Evolutionary conservation across 2,329 filamentous ascomycete species (phyloP).

Genomic region (Hansfordia pulvinata): DNA sequence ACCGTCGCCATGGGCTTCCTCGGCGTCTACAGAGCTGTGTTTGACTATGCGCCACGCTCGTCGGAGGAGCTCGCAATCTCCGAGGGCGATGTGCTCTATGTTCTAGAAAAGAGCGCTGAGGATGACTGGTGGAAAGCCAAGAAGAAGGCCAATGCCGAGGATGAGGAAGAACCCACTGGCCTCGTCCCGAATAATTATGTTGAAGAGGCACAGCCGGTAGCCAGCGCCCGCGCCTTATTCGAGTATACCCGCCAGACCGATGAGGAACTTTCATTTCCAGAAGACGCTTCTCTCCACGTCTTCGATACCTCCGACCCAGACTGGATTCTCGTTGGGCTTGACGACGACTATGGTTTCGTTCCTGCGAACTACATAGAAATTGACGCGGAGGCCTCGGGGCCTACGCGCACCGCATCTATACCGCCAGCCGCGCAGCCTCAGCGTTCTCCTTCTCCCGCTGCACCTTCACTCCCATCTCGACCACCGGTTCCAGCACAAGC

Average conservation of each 20-base stretch:
- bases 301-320: constrained; percentile 88
- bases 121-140: constrained; percentile 94
- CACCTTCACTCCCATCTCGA: constrained; percentile 30
- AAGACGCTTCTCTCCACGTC: constrained; percentile 71
- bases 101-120: constrained; percentile 67
- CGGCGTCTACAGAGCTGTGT: constrained; percentile 79
- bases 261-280: constrained; percentile 90
- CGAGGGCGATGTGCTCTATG: constrained; percentile 80
- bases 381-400: constrained; percentile 18
- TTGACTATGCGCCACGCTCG: constrained; percentile 82
- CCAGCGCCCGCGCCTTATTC: constrained; percentile 82
- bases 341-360: constrained; percentile 83
- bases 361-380: constrained; percentile 93
- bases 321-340: constrained; percentile 83
- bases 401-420: no score
- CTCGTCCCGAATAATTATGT: constrained; percentile 92
- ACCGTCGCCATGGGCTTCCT: constrained; percentile 70
- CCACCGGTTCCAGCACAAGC: constrained; percentile 20
- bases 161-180: constrained; percentile 83
- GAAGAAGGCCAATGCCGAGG: constrained; percentile 70
- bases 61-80: constrained; percentile 73
- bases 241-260: constrained; percentile 96
- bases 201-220: constrained; percentile 61
- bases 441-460: constrained; percentile 10
- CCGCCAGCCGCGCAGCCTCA: constrained; percentile 10